Evolutionary conservation across 2,329 filamentous ascomycete species (phyloP).

Genomic region (Epichloe scottii): DNA sequence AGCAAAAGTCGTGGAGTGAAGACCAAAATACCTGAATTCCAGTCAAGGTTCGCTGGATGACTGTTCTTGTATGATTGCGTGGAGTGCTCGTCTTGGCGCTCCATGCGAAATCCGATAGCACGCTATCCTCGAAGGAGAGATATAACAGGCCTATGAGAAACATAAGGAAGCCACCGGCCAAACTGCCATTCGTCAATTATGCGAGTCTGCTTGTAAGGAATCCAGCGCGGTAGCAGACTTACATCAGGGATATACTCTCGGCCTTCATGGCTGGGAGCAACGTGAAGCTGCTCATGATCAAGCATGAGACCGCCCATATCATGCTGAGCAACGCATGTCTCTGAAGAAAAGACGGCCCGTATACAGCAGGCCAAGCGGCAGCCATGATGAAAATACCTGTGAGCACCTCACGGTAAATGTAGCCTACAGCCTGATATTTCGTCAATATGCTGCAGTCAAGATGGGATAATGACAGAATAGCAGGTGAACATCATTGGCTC

Average conservation of each 20-base stretch:
- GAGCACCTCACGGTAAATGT: conserved; percentile 80
- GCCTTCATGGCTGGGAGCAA: conserved; percentile 75
- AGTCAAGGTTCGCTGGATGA: conserved; percentile 44
- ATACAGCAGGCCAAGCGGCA: conserved; percentile 63
- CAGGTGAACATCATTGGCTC: not conserved
- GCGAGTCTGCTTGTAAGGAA: not conserved
- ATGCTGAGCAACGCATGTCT: conserved; percentile 50
- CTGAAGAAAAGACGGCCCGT: conserved; percentile 61
- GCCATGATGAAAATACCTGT: conserved; percentile 68
- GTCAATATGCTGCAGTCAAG: not conserved
- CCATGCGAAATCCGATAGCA: conserved; percentile 28
- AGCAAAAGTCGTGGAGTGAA: not conserved
- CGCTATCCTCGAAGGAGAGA: conserved; percentile 61
- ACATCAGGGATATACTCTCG: conserved; percentile 68
- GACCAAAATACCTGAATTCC: conserved; percentile 47
- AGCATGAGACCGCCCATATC: conserved; percentile 66
- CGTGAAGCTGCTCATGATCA: conserved; percentile 83
- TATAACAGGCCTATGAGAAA: conserved; percentile 63
- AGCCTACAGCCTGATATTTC: conserved; percentile 61
- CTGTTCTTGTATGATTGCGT: conserved; percentile 20
- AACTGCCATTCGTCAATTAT: conserved; percentile 10
- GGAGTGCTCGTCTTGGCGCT: conserved; percentile 7
- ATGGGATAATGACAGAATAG: not conserved
- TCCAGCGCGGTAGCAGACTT: conserved; percentile 17
- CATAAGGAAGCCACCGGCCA: conserved; percentile 69